Conservation (phyloP, 257 asterid species). For the Eustoma russellianum region DNA sequence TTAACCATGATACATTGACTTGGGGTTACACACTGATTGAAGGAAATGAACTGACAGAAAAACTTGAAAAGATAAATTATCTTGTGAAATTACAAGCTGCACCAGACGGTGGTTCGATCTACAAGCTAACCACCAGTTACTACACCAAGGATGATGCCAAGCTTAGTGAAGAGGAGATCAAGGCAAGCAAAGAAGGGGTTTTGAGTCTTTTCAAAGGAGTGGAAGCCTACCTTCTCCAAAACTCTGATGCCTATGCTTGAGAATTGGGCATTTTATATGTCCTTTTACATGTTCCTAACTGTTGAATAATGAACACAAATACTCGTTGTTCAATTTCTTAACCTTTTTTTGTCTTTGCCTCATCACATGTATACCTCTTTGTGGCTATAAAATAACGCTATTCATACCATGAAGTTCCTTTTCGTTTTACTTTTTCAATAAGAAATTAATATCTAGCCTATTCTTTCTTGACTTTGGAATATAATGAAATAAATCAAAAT, state of each 20-base stretch:
- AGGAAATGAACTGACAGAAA: slow-evolving; percentile 15
- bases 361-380: no score
- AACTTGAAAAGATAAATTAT: slow-evolving; percentile 13
- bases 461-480: no score
- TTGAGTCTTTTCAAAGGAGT: slow-evolving; percentile 15
- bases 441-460: no score
- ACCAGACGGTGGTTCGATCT: slow-evolving; percentile 21
- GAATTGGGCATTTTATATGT: no score
- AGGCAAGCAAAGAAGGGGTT: slow-evolving; percentile 22
- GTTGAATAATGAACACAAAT: no score
- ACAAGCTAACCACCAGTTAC: slow-evolving; percentile 15
- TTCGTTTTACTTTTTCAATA: no score
- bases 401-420: no score
- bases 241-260: slow-evolving; percentile 16
- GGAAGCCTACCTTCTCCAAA: slow-evolving; percentile 18
- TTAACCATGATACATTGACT: slow-evolving; percentile 6
- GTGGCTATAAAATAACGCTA: no score
- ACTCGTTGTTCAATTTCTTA: no score
- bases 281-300: no score
- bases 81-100: slow-evolving; percentile 11
- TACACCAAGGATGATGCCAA: slow-evolving; percentile 12
- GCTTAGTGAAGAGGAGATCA: slow-evolving; percentile 18
- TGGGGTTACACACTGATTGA: slow-evolving; percentile 18
- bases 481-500: no score
- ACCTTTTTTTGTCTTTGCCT: no score